Evolutionary conservation across 2,329 filamentous ascomycete species (phyloP), one percentile per base, ranked within the genome.

Genomic region (Clarireedia monteithiana): DNA sequence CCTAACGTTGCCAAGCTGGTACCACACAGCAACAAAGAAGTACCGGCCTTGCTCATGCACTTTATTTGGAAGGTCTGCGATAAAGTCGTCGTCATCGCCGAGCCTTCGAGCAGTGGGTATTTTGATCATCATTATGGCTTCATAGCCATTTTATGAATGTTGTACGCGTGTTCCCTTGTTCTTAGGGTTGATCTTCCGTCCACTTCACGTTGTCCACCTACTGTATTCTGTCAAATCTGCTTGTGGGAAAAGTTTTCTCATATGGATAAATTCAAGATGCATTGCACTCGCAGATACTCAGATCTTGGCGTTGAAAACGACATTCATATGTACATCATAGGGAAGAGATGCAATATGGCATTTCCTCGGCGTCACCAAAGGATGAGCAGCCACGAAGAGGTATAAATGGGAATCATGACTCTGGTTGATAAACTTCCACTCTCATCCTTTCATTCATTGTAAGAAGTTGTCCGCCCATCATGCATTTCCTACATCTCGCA

Each of bases 401-500:
- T 34, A 34, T 34, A 34, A 34, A 34, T 34, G 30, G 10, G 30
- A 9, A 34, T 4, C 30, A 12, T 34, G 30, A 34, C 20, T 34
- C 30, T 34, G 10, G 30, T 9, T 34, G 30, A 34, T 34, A 12
- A 34, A 9, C 9, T 34, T 34, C 10, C 30, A 12, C 30, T 9
- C 30, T 34, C 30, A 12, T 34, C 30, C 30, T 34, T 12, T 9
- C 30, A 34, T 12, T 34, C 30, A 34, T 34, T 34, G 30, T 12
- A 12, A 34, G 30, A 6, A 34, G 12, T 34, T 12, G 30, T 34
- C 9, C 30, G 6, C 14, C 20, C 15, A 42, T 7, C 51, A 53
- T 53, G 51, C 51, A 53, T 53, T 53, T 48, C n/a, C 24, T 26
- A 53, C 30, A 12, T 53, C 51, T 53, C 12, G 34, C 30, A 26